phyloP scores from a whole-genome alignment of 345 rosid genomes.

The Boechera divaricarpa region DNA sequence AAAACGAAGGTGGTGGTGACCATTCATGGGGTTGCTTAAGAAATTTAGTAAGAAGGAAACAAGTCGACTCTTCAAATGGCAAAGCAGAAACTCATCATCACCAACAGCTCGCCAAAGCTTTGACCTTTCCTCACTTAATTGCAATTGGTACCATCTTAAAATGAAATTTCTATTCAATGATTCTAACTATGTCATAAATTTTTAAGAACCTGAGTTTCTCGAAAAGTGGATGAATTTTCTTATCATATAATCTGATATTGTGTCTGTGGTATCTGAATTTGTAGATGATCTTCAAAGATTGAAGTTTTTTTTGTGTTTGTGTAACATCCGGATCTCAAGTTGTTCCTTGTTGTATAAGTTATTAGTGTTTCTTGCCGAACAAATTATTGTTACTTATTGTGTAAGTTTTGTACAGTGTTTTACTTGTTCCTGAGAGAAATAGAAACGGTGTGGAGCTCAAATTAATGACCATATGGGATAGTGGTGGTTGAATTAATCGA shows the following conservation, averaged over 20 bases:
- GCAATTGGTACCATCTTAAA: slow-evolving; percentile 63
- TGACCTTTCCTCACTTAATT: slow-evolving; percentile 72
- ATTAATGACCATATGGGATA: too few relatives aligned
- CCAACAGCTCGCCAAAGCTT: slow-evolving; percentile 73
- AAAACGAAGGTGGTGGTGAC: slow-evolving; percentile 42
- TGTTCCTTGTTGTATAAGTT: too few relatives aligned
- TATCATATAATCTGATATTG: background rate
- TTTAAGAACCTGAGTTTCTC: slow-evolving; percentile 23
- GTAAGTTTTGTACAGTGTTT: too few relatives aligned
- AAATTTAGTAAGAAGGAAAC: slow-evolving; percentile 71
- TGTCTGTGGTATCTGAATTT: background rate
- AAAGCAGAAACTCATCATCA: slow-evolving; percentile 39
- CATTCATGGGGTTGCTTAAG: slow-evolving; percentile 53
- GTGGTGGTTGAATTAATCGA: too few relatives aligned
- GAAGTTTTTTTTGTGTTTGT: background rate
- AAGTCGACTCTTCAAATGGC: slow-evolving; percentile 66
- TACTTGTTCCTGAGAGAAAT: too few relatives aligned
- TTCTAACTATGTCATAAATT: background rate
- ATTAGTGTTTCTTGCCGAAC: too few relatives aligned
- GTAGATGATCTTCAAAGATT: background rate
- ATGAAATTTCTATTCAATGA: background rate
- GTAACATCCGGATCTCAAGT: background rate
- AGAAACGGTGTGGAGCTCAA: too few relatives aligned
- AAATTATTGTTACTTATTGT: too few relatives aligned
- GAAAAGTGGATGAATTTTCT: background rate